Conservation (phyloP, 176 grass and related monocot species). For the Aegilops umbellulata region DNA sequence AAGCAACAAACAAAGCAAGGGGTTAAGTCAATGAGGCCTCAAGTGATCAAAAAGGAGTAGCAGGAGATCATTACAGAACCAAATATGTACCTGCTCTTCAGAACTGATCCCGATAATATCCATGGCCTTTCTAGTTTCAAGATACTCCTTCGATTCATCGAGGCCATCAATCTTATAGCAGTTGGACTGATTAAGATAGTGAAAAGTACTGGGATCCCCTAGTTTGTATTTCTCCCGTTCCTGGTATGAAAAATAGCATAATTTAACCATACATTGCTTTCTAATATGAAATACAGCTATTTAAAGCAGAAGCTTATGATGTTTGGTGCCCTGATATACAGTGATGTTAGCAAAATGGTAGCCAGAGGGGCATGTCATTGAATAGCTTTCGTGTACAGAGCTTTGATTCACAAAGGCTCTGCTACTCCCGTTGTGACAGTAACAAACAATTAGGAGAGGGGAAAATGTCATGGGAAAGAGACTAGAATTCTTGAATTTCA, state of each 20-base stretch:
- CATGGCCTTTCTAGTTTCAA: slow-evolving; percentile 98
- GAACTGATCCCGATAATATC: slow-evolving; percentile 80
- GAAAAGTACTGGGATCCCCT: slow-evolving; percentile 76
- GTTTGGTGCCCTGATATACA: neutral
- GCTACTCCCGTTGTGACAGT: neutral
- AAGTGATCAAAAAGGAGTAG: slow-evolving; percentile 2
- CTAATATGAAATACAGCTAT: neutral
- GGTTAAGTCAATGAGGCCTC: slow-evolving; percentile 27
- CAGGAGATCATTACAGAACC: slow-evolving; percentile 3
- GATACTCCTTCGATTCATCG: slow-evolving; percentile 92
- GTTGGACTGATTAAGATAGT: slow-evolving; percentile 95
- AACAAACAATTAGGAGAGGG: neutral
- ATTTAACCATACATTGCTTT: slow-evolving; percentile 10
- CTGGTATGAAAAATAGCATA: slow-evolving; percentile 32
- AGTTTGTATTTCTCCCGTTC: slow-evolving; percentile 86
- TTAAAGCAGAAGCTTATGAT: neutral
- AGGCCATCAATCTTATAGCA: slow-evolving; percentile 83
- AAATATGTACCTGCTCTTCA: slow-evolving; percentile 74
- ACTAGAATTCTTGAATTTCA: slow-evolving; percentile 1
- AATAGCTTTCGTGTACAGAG: slow-evolving; percentile 4
- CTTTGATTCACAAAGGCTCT: neutral
- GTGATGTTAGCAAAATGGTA: neutral
- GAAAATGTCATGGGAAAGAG: neutral
- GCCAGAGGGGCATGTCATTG: neutral
- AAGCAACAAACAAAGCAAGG: slow-evolving; percentile 36